Percentiles rank a stretch among this genome's conserved stretches.
These are phyloP conservation scores for Viridothelium virens DNA, from an alignment of 495 filamentous ascomycete species.

Conservation along the genomic window DNA sequence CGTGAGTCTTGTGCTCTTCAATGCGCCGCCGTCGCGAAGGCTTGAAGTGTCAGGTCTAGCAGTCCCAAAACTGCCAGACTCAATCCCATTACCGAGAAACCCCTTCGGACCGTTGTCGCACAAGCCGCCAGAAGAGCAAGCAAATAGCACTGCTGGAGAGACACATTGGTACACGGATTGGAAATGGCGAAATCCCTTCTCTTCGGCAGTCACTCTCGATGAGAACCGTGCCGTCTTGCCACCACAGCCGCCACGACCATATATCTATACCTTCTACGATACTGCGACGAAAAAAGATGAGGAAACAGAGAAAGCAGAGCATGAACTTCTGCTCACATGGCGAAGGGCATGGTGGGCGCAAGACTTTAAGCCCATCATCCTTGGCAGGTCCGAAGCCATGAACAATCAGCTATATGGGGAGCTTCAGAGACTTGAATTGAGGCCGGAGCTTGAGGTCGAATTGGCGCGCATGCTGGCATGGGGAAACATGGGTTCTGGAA, in stretches of 20 bases:
- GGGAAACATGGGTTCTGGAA: slow-evolving; percentile 83
- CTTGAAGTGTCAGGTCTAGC: neutral
- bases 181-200: slow-evolving; percentile 87
- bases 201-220: slow-evolving; percentile 73
- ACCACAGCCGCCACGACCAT: slow-evolving; percentile 59
- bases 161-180: slow-evolving; percentile 80
- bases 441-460: slow-evolving; percentile 56
- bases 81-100: slow-evolving; percentile 23
- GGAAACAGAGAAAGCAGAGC: slow-evolving; percentile 59
- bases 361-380: slow-evolving; percentile 78
- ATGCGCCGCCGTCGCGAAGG: neutral
- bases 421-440: slow-evolving; percentile 51
- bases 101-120: slow-evolving; percentile 64
- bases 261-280: slow-evolving; percentile 93
- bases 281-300: slow-evolving; percentile 53
- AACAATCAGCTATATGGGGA: slow-evolving; percentile 71
- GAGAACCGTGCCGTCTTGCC: slow-evolving; percentile 83
- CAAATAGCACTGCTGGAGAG: slow-evolving; percentile 69
- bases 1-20: neutral
- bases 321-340: slow-evolving; percentile 76
- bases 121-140: slow-evolving; percentile 57
- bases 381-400: slow-evolving; percentile 75
- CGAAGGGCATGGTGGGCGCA: slow-evolving; percentile 88
- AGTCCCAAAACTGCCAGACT: slow-evolving; percentile 40
- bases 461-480: slow-evolving; percentile 84